Evolutionary conservation across 768 basidiomycete species (phyloP).

Genomic region (Boletus sp.): DNA sequence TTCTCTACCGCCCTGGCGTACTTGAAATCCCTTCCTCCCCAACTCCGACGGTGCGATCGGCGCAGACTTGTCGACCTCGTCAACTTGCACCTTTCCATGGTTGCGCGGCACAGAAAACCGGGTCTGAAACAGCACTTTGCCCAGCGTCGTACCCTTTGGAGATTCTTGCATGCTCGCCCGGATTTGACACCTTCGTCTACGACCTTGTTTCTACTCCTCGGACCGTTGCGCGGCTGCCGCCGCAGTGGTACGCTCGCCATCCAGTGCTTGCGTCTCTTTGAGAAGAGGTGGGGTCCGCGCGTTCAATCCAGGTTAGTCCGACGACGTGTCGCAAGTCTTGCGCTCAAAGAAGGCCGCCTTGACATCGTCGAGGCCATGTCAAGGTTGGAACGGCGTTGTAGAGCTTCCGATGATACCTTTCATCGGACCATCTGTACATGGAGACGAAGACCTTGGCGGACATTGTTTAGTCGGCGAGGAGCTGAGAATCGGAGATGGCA

Average conservation of each 20-base stretch:
- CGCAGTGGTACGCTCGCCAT: constrained; percentile 56
- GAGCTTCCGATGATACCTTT: constrained; percentile 1
- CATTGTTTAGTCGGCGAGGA: constrained; percentile 26
- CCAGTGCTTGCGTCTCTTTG: constrained; percentile 44
- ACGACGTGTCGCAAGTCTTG: constrained; percentile 56
- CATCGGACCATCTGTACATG: constrained; percentile 9
- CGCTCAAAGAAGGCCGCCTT: constrained; percentile 62
- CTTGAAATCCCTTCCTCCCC: constrained; percentile 46
- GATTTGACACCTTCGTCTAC: constrained; percentile 54
- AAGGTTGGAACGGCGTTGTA: constrained; percentile 14
- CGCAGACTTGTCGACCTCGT: constrained; percentile 50
- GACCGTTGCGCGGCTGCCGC: constrained; percentile 46
- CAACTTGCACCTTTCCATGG: constrained; percentile 42
- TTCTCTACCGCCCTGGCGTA: constrained; percentile 47
- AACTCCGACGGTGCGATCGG: constrained; percentile 36
- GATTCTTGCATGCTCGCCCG: constrained; percentile 46
- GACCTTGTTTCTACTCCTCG: constrained; percentile 59
- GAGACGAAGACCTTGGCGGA: constrained; percentile 22
- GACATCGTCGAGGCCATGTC: constrained; percentile 42
- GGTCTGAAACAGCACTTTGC: constrained; percentile 46
- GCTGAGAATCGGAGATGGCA: constrained; percentile 32
- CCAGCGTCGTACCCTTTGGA: constrained; percentile 42
- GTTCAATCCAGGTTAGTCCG: constrained; percentile 59
- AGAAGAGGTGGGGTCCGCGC: constrained; percentile 51
- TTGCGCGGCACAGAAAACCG: constrained; percentile 27